Evolutionary conservation across 192 early-diverging fungal genomes (phyloP).

Genomic region (Pilobolus umbonatus): DNA sequence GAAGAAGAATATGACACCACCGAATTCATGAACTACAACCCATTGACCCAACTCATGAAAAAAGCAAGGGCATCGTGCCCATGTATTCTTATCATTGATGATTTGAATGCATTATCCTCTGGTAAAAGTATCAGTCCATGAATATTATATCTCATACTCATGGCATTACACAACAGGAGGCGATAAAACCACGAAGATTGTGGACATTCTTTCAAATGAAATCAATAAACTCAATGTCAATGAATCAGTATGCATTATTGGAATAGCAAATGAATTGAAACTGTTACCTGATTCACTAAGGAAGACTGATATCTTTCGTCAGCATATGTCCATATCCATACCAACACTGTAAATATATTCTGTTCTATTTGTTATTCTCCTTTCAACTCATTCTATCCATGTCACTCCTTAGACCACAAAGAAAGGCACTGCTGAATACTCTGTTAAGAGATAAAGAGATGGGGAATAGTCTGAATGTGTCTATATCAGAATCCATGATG

Average conservation of each 20-base stretch:
- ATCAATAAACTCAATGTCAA: neutral
- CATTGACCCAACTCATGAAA: constrained; percentile 4
- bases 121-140: constrained; percentile 25
- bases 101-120: constrained; percentile 45
- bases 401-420: constrained; percentile 5
- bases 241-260: constrained; percentile 18
- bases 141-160: too few relatives aligned
- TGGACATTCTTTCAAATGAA: constrained; percentile 3
- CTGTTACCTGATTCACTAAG: constrained; percentile 16
- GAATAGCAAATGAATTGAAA: constrained; percentile 8
- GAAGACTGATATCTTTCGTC: constrained; percentile 23
- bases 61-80: constrained; percentile 41
- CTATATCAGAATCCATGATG: constrained; percentile 11
- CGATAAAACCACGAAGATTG: constrained; percentile 6
- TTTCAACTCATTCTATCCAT: neutral
- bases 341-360: constrained; percentile 18
- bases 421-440: constrained; percentile 21
- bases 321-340: constrained; percentile 25
- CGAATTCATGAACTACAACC: constrained; percentile 16
- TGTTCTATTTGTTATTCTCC: neutral
- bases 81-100: constrained; percentile 45
- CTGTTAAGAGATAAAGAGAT: constrained; percentile 20
- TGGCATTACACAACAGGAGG: too few relatives aligned
- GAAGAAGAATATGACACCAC: constrained; percentile 16
- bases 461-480: too few relatives aligned